Evolutionary conservation across 345 rosid genomes (phyloP).

Genomic region (Rhodamnia rubescens): DNA sequence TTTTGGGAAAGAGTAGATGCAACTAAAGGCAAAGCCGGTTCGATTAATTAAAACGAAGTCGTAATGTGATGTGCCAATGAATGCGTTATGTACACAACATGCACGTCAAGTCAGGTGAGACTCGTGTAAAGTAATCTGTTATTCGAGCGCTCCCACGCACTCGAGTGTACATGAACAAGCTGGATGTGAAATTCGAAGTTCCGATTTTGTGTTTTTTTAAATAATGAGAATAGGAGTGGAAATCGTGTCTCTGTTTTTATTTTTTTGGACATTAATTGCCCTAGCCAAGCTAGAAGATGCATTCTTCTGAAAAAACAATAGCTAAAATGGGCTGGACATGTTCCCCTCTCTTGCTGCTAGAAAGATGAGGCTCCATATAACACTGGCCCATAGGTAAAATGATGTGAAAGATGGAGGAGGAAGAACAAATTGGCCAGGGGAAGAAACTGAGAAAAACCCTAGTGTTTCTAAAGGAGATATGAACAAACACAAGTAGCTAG

Average conservation of each 20-base stretch:
- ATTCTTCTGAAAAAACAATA: background rate
- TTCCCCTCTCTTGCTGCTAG: background rate
- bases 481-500: background rate
- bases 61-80: background rate
- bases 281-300: background rate
- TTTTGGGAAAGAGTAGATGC: no score
- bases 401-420: background rate
- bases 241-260: no score
- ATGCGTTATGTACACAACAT: rapidly evolving
- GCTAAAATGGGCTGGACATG: background rate
- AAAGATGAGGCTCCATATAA: background rate
- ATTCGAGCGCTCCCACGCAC: background rate
- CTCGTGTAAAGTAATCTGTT: rapidly evolving
- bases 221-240: no score
- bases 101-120: rapidly evolving
- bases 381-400: background rate
- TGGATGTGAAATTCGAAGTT: background rate
- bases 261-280: no score
- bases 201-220: background rate
- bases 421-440: background rate
- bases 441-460: background rate
- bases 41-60: background rate
- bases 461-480: background rate
- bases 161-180: background rate
- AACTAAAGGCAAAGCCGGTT: background rate